These are phyloP conservation scores for Madurella mycetomatis DNA, from an alignment of 2,329 filamentous ascomycete species.

Conservation along the genomic window DNA sequence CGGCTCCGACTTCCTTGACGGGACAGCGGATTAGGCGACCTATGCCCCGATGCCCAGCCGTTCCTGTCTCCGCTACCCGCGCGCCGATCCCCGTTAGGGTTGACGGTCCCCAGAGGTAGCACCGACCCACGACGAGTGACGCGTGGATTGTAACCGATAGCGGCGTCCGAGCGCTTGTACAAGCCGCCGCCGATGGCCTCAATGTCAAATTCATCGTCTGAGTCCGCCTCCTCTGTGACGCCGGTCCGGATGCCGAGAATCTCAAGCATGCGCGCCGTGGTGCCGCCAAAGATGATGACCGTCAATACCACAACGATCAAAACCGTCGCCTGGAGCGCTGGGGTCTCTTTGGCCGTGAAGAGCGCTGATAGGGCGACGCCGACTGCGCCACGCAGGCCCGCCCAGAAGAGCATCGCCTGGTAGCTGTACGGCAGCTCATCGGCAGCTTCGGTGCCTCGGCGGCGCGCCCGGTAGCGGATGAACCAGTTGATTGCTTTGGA, in stretches of 20 bases:
- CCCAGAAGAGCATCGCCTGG: constrained; percentile 99
- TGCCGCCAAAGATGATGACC: constrained; percentile 97
- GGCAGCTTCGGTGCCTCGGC: constrained; percentile 66
- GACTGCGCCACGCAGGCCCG: constrained; percentile 88
- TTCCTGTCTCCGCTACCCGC: constrained; percentile 29
- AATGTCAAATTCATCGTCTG: constrained; percentile 97
- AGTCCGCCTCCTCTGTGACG: constrained; percentile 94
- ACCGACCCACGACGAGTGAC: constrained; percentile 58
- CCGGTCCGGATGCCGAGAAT: constrained; percentile 95
- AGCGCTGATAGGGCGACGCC: constrained; percentile 91
- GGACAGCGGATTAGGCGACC: constrained; percentile 43
- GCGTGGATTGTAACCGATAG: constrained; percentile 72
- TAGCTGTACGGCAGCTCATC: constrained; percentile 94
- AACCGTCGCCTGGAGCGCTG: constrained; percentile 87
- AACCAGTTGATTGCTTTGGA: constrained; percentile 89
- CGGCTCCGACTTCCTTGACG: constrained; percentile 48
- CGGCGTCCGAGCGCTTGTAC: constrained; percentile 72
- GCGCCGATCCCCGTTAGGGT: constrained; percentile 21
- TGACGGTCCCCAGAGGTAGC: constrained; percentile 50
- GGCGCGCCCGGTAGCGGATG: constrained; percentile 76
- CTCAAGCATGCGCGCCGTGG: constrained; percentile 94
- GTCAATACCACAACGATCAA: constrained; percentile 94
- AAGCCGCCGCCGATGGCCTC: constrained; percentile 72
- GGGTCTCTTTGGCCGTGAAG: constrained; percentile 74
- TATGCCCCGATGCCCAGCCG: constrained; percentile 52